phyloP scores from a whole-genome alignment of 257 asterid species.

The Primulina huaijiensis region DNA sequence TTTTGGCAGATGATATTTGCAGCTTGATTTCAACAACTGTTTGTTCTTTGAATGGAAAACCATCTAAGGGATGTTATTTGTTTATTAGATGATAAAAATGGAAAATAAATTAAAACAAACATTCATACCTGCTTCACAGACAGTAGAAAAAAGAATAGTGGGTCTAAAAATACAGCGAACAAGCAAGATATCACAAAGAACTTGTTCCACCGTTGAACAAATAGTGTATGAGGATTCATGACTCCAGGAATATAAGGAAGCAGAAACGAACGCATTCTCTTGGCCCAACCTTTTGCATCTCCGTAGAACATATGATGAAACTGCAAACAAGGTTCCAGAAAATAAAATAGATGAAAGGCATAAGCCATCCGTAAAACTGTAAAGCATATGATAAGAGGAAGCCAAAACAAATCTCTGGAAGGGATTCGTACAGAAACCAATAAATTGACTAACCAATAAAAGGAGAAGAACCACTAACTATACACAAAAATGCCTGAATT shows the following conservation, averaged over 20 bases:
- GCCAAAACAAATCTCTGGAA: not conserved
- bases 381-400: not conserved
- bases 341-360: constrained; percentile 19
- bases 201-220: constrained; percentile 72
- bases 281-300: constrained; percentile 70
- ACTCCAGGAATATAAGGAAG: constrained; percentile 59
- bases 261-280: constrained; percentile 41
- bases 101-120: too few species aligned
- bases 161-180: constrained; percentile 71
- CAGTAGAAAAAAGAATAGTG: constrained; percentile 72
- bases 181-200: constrained; percentile 66
- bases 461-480: not conserved
- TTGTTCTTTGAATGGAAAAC: not conserved
- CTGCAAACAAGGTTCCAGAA: constrained; percentile 37
- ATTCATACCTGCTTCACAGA: constrained; percentile 50
- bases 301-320: constrained; percentile 57
- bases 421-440: not conserved
- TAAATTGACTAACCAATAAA: not conserved
- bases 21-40: too few species aligned
- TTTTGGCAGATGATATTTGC: too few species aligned
- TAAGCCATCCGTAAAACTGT: constrained; percentile 1
- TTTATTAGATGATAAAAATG: too few species aligned
- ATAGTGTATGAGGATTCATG: constrained; percentile 78
- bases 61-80: too few species aligned
- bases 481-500: not conserved